These are phyloP conservation scores for Toxoplasma gondii DNA, from an alignment of 169 alveolate genomes.

Conservation along the genomic window DNA sequence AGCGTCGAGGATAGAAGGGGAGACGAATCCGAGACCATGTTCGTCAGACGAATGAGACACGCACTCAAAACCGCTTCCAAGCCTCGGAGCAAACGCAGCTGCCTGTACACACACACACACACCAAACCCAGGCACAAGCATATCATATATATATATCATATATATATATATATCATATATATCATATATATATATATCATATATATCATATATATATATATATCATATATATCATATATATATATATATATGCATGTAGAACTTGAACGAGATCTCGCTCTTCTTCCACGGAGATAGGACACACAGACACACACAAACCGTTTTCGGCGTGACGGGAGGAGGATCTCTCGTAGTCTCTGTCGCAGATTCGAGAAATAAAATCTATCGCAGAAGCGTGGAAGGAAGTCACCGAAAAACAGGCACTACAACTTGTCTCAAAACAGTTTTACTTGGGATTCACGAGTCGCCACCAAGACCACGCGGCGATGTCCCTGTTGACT, in stretches of 20 bases:
- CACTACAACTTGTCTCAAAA: no score
- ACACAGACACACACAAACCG: no score
- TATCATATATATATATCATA: no score
- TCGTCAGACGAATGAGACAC: not conserved
- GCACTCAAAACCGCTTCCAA: not conserved
- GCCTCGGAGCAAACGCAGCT: not conserved
- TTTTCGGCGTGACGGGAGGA: no score
- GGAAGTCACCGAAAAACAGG: no score
- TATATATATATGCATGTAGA: not conserved
- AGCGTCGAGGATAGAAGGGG: not conserved
- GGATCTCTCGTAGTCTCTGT: no score
- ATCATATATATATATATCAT: no score
- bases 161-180: no score
- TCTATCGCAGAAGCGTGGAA: no score
- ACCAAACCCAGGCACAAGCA: not conserved
- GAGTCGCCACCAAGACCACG: not conserved
- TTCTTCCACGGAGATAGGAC: no score
- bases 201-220: slow-evolving; percentile 14
- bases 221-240: not conserved
- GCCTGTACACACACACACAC: not conserved
- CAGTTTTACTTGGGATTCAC: not conserved
- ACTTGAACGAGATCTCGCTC: no score
- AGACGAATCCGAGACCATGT: not conserved
- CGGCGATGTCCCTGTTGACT: not conserved
- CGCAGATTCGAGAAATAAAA: no score